Evolutionary conservation across 176 grass and related monocot species (phyloP).

Genomic region (Themeda triandra): DNA sequence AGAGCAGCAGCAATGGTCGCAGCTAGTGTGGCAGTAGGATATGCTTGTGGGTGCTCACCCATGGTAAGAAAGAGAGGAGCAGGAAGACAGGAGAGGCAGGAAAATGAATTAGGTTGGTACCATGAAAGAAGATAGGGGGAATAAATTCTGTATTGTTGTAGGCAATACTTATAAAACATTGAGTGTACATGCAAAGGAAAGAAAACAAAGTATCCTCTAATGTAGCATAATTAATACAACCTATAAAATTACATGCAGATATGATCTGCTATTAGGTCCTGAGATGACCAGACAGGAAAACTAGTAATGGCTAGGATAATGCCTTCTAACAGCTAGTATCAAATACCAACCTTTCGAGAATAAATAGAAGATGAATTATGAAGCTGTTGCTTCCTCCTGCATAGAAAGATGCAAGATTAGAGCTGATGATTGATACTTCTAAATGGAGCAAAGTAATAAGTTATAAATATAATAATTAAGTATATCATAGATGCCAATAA

Average conservation of each 20-base stretch:
- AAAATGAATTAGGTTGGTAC: neutral
- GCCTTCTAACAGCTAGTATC: neutral
- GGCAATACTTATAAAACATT: neutral
- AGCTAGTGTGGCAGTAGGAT: neutral
- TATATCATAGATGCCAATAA: neutral
- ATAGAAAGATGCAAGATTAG: slow-evolving; percentile 8
- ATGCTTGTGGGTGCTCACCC: neutral
- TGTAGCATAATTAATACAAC: neutral
- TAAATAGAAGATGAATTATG: neutral
- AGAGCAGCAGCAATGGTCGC: neutral
- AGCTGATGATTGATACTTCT: neutral
- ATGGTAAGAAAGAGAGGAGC: neutral
- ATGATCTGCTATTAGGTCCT: neutral
- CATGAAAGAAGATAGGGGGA: neutral
- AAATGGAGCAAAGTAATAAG: neutral
- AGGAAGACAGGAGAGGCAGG: neutral
- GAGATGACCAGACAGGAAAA: neutral
- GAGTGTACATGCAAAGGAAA: neutral
- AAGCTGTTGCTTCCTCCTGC: slow-evolving; percentile 46
- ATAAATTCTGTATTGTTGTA: neutral
- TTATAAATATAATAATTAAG: neutral
- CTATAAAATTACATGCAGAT: neutral
- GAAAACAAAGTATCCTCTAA: neutral
- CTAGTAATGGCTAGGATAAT: neutral
- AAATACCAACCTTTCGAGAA: neutral